Percentiles rank a stretch among this genome's conserved stretches.
Conservation (phyloP, 495 filamentous ascomycete genomes). For the Penicillium turbatum region DNA sequence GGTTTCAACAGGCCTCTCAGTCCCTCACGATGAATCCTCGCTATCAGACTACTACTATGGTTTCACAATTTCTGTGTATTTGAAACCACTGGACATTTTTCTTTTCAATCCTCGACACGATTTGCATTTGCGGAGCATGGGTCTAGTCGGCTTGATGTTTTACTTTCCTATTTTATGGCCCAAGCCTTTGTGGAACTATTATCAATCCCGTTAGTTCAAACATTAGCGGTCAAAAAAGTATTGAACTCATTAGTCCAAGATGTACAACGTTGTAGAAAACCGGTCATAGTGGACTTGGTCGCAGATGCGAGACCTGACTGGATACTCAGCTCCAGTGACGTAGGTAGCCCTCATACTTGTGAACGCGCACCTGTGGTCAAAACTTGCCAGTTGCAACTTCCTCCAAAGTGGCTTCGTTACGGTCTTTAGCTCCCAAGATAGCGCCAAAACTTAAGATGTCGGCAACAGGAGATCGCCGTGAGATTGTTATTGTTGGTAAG, state of each 20-base stretch:
- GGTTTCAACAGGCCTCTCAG: slow-evolving; percentile 92
- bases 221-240: neutral
- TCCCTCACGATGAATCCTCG: slow-evolving; percentile 41
- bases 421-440: slow-evolving; percentile 14
- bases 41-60: neutral
- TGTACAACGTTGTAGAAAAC: neutral
- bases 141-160: slow-evolving; percentile 13
- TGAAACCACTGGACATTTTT: neutral
- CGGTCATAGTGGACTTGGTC: neutral
- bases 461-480: slow-evolving; percentile 40
- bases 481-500: slow-evolving; percentile 69
- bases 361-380: neutral
- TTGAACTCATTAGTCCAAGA: neutral
- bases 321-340: slow-evolving; percentile 26
- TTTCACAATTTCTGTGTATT: slow-evolving; percentile 2
- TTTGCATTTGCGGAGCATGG: slow-evolving; percentile 29
- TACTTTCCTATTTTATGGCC: slow-evolving; percentile 7
- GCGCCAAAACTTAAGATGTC: slow-evolving; percentile 34
- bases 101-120: slow-evolving; percentile 7
- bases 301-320: slow-evolving; percentile 27
- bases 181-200: neutral
- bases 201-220: neutral
- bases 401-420: slow-evolving; percentile 29
- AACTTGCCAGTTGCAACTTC: neutral
- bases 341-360: slow-evolving; percentile 13